These are phyloP conservation scores for Beauveria scarabaeidicola DNA, from an alignment of 2,329 filamentous ascomycete genomes.

Conservation along the genomic window DNA sequence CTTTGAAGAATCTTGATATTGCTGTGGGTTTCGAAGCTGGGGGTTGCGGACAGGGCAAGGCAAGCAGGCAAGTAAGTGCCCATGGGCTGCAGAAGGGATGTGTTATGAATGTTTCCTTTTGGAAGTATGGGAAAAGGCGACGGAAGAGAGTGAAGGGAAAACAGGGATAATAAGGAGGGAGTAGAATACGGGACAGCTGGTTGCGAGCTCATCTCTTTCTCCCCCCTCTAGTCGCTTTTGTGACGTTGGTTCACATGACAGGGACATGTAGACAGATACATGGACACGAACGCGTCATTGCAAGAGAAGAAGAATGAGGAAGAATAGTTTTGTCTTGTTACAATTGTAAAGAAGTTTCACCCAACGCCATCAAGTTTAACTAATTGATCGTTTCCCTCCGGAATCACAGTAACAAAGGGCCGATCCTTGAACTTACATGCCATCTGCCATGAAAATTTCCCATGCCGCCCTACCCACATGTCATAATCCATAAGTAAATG, in stretches of 20 bases:
- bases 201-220: background rate
- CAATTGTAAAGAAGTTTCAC: slow-evolving; percentile 6
- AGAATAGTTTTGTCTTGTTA: slow-evolving; percentile 11
- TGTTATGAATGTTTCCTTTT: background rate
- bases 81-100: background rate
- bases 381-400: background rate
- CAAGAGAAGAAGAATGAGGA: slow-evolving; percentile 7
- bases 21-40: background rate
- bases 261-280: background rate
- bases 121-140: background rate
- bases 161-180: background rate
- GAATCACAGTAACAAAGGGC: background rate
- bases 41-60: background rate
- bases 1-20: background rate
- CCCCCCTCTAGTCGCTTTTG: background rate
- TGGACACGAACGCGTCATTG: background rate
- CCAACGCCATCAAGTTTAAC: background rate
- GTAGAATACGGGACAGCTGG: background rate
- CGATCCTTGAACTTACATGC: background rate
- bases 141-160: background rate
- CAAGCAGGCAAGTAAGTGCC: slow-evolving; percentile 3
- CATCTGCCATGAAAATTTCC: background rate
- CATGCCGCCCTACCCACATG: background rate
- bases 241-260: background rate
- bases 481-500: background rate